phyloP scores from a whole-genome alignment of 2,329 filamentous ascomycete species.

The Diaporthe citrichinensis region DNA sequence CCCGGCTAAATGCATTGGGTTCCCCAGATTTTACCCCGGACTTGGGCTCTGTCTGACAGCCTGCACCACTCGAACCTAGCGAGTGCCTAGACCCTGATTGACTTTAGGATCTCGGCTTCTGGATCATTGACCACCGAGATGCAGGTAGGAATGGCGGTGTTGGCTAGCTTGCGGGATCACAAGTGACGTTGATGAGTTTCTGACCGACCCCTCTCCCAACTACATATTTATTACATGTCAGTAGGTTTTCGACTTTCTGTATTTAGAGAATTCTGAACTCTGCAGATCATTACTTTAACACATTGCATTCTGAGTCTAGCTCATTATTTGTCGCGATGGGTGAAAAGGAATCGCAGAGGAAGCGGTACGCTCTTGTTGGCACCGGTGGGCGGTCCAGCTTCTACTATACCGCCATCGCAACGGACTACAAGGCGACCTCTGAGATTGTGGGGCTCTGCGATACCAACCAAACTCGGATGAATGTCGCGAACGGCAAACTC shows the following conservation, averaged over 20 bases:
- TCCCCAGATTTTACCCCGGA: slow-evolving; percentile 33
- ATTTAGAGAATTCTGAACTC: too few relatives aligned
- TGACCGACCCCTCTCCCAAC: neutral
- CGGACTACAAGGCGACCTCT: slow-evolving; percentile 64
- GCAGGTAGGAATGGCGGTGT: neutral
- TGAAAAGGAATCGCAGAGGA: slow-evolving; percentile 46
- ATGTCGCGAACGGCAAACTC: slow-evolving; percentile 67
- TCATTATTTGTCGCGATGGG: neutral
- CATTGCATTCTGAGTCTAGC: neutral
- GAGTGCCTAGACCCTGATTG: slow-evolving; percentile 16
- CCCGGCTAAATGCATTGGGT: neutral
- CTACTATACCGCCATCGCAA: slow-evolving; percentile 71
- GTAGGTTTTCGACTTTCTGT: neutral
- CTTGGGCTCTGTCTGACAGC: slow-evolving; percentile 1
- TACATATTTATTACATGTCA: neutral
- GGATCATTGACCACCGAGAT: slow-evolving; percentile 20
- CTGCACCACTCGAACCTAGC: neutral
- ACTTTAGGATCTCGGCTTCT: slow-evolving; percentile 20
- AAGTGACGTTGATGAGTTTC: slow-evolving; percentile 18
- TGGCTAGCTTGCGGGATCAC: neutral
- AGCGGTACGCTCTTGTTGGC: slow-evolving; percentile 70
- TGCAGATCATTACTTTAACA: neutral
- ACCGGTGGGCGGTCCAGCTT: slow-evolving; percentile 72
- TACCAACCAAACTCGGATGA: slow-evolving; percentile 71
- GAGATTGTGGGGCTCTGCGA: slow-evolving; percentile 70